Evolutionary conservation across 306 rosid species (phyloP), one percentile per base, ranked within the genome.

Genomic region (Notholithocarpus densiflorus): DNA sequence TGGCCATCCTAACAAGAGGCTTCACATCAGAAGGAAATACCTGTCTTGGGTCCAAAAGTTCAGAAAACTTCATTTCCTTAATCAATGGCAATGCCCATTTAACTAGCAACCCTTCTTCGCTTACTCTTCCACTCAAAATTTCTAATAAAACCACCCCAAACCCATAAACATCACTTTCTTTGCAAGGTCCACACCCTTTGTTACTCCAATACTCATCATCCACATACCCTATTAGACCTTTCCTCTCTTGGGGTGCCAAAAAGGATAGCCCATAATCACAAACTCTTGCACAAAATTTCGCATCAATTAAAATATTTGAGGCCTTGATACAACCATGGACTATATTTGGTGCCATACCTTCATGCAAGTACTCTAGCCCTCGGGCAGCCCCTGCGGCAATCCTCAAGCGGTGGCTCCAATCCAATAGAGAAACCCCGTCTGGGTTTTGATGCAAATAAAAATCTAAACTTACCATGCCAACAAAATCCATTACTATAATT

Each of bases 21-120:
- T 56, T 81, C 23, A 85, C 31, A 14, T 92, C 88, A 7, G 73
- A 71, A 72, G 93, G 93, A 82, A 80, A 69, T 7, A 80, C 89
- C 23, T 87, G 73, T 68, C 96, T 83, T 5, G 91, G 92, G 79
- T 92, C 97, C 81, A 91, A 80, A 55, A 95, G 48, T 77, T 92
- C 96, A 78, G 52, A 24, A 62, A 81, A 83, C 34, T 82, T 91
- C 81, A 34, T 83, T 43, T 83, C 92, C 69, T 86, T 92, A 0
- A 95, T 92, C 92, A 95, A 83, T 76, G 97, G 97, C 93, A 87
- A 73, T 17, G 90, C 92, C 98, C 97, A 92, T 18, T 87, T 91
- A 23, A 80, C 90, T 20, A 94, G 59, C 53, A 75, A 70, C 3
- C 97, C 97, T 71, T 86, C 90, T 55, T 91, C 93, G 74, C 94